Base-by-base conservation (phyloP, 2,329 filamentous ascomycete species). In the Curvularia hawaiiensis region DNA sequence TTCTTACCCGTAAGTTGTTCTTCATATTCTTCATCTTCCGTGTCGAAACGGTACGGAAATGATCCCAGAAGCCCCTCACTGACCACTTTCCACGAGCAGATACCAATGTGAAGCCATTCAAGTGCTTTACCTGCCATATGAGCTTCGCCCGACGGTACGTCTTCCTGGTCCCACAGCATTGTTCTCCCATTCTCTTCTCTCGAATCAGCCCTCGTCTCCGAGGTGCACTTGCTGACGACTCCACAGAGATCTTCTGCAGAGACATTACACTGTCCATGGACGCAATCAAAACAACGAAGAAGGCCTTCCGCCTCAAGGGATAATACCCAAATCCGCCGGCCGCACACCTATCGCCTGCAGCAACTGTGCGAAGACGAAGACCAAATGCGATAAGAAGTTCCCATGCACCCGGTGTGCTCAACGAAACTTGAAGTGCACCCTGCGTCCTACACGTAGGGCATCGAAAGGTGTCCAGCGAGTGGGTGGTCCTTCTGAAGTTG, bases 61-160 rank as follows among this genome's bases (percentile, higher is more conserved):
- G 50, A 28, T 39, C 52, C 49, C 20, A 31, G 26, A 52, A 18
- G n/a, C 26, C 40, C 28, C 39, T 31, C 26, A 20, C 57, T 62
- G 40, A 59, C 49, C 35, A 40, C 46, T 41, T 18, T 18, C 12
- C 12, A 47, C 24, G 18, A 40, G 10, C 63, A 82, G 80, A 83
- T 62, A 83, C 80, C 53, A 82, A 83, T 66, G 79, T 83, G n/a
- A 83, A 83, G 70, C 81, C 81, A 2, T 83, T 82, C 76, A 83
- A 82, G 72, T 83, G 81, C 70, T 81, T 80, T 58, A 82, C 79
- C 35, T 83, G 81, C 65, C 80, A 83, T 59, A 83, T 83, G 81
- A 82, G 80, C 56, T 83, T 83, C 65, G 80, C 81, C 61, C 74
- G 81, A 62, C 76, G 80, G 81, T 83, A 68, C 55, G 79, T 76